A percentile compares a stretch with the other conserved stretches of the same genome.
Evolutionary conservation across 1,284 basidiomycete genomes (phyloP).

Genomic region (Filobasidium uniguttulatum): DNA sequence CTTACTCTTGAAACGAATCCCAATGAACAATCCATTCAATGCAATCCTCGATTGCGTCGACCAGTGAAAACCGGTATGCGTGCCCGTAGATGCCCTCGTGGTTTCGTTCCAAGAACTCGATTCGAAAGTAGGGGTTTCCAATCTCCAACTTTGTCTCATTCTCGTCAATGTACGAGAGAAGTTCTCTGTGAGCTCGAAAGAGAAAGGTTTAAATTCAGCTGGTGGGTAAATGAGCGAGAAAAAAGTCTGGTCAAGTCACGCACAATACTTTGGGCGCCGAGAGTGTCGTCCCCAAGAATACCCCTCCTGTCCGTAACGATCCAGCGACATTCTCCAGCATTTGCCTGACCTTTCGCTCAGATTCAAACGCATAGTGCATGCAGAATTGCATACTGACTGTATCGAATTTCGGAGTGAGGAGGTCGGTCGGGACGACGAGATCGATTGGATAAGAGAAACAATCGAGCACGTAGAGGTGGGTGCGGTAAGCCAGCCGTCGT

Average conservation of each 20-base stretch:
- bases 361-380: slow-evolving; percentile 99
- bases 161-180: slow-evolving; percentile 53
- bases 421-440: slow-evolving; percentile 51
- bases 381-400: slow-evolving; percentile 98
- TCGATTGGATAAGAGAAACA: slow-evolving; percentile 67
- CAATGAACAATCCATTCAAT: slow-evolving; percentile 94
- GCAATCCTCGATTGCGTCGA: slow-evolving; percentile 91
- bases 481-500: slow-evolving; percentile 46
- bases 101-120: slow-evolving; percentile 61
- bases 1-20: slow-evolving; percentile 77
- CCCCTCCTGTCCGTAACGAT: slow-evolving; percentile 66
- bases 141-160: slow-evolving; percentile 52
- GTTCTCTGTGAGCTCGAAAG: slow-evolving; percentile 44
- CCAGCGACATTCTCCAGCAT: slow-evolving; percentile 87
- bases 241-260: slow-evolving; percentile 29
- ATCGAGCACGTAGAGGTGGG: slow-evolving; percentile 73
- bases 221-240: slow-evolving; percentile 7
- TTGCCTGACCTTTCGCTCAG: slow-evolving; percentile 62
- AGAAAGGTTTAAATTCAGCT: slow-evolving; percentile 3
- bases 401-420: slow-evolving; percentile 54
- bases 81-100: slow-evolving; percentile 66
- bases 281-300: slow-evolving; percentile 89
- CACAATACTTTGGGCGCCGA: slow-evolving; percentile 67
- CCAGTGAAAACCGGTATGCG: slow-evolving; percentile 82
- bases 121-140: slow-evolving; percentile 79